A percentile compares a stretch with the other conserved stretches of the same genome.
Conservation (phyloP, 768 basidiomycete genomes). For the Tricholomella constricta region DNA sequence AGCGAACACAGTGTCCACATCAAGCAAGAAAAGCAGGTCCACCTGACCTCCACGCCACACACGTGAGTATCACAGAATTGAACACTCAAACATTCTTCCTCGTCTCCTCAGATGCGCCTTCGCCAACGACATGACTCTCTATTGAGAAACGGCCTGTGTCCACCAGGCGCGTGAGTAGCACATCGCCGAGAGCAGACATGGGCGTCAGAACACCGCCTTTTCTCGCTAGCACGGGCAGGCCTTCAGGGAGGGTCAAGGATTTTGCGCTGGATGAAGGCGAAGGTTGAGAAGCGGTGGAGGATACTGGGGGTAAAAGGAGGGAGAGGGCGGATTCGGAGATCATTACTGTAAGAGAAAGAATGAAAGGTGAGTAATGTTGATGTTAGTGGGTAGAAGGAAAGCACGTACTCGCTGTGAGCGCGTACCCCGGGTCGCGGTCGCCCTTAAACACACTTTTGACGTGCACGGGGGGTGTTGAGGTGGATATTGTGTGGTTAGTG, state of each 20-base stretch:
- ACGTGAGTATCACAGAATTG: too few species aligned
- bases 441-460: constrained; percentile 66
- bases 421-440: constrained; percentile 79
- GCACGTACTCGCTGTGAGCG: constrained; percentile 52
- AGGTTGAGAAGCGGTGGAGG: constrained; percentile 13
- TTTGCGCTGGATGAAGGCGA: constrained; percentile 13
- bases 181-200: constrained; percentile 78
- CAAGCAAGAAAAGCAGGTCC: not conserved
- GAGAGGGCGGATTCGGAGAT: constrained; percentile 79
- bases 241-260: constrained; percentile 36
- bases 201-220: constrained; percentile 85
- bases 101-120: constrained; percentile 14
- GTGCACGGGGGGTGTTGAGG: constrained; percentile 44
- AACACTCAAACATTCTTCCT: constrained; percentile 25
- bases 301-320: constrained; percentile 52
- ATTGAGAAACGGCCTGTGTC: constrained; percentile 59
- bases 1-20: too few species aligned
- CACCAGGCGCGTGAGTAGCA: constrained; percentile 67
- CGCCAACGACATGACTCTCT: constrained; percentile 47
- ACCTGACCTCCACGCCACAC: not conserved
- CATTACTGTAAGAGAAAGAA: constrained; percentile 50
- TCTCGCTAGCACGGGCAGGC: constrained; percentile 56
- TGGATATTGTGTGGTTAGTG: constrained; percentile 72
- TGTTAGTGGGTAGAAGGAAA: not conserved
- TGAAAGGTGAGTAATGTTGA: constrained; percentile 10